Conservation (phyloP, 2,329 filamentous ascomycete genomes). For the Blastomyces percursus region DNA sequence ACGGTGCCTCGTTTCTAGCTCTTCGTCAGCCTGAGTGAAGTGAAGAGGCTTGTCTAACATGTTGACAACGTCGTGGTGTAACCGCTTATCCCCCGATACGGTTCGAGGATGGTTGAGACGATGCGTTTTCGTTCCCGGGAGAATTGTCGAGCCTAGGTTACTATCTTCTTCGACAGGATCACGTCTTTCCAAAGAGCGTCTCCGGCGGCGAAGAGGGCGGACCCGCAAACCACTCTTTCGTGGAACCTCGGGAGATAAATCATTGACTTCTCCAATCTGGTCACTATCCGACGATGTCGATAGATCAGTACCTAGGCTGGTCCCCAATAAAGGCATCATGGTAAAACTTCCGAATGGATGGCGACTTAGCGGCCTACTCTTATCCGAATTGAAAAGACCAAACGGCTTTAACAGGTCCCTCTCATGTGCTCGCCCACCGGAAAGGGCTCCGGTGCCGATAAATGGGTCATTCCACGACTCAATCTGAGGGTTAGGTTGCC, state of each 20-base stretch:
- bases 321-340: background rate
- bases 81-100: conserved; percentile 1
- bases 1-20: background rate
- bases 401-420: background rate
- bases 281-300: background rate
- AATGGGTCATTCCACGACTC: background rate
- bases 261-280: background rate
- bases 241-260: too few species aligned
- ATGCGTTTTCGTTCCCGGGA: background rate
- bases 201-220: background rate
- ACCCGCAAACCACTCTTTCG: background rate
- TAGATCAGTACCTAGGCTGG: background rate
- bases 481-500: background rate
- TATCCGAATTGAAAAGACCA: background rate
- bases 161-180: background rate
- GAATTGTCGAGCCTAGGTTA: background rate
- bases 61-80: background rate
- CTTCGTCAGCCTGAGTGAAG: background rate
- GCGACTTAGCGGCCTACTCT: background rate
- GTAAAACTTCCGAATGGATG: background rate
- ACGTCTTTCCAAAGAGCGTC: background rate
- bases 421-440: too few species aligned
- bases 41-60: background rate
- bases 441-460: background rate
- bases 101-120: background rate